phyloP scores from a whole-genome alignment of 441 rosid species.

The California macrophylla region DNA sequence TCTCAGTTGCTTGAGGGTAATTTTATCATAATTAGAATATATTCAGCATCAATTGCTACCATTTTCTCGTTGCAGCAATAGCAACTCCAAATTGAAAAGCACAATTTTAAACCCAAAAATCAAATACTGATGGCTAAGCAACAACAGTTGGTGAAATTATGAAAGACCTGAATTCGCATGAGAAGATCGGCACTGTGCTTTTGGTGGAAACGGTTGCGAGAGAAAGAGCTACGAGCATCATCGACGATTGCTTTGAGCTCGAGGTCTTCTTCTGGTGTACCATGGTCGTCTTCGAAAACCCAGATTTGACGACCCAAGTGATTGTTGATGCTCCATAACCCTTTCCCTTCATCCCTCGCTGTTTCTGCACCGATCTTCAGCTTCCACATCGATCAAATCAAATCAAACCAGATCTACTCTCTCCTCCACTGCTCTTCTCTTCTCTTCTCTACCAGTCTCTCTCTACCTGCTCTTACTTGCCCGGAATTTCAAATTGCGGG shows the following conservation, averaged over 20 bases:
- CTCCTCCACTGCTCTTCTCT: not conserved
- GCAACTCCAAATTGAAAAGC: too few relatives aligned
- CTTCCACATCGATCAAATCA: not conserved
- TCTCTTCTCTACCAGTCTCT: too few relatives aligned
- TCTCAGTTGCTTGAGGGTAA: not conserved
- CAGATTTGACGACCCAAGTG: slow-evolving; percentile 5
- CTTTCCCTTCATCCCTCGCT: not conserved
- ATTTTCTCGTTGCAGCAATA: too few relatives aligned
- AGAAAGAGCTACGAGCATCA: slow-evolving; percentile 39
- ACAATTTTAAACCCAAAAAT: too few relatives aligned
- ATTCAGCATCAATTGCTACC: too few relatives aligned
- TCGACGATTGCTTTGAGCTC: slow-evolving; percentile 22
- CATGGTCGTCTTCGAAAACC: not conserved
- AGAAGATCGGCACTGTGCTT: slow-evolving; percentile 72
- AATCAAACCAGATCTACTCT: too few relatives aligned
- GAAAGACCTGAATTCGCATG: slow-evolving; percentile 58
- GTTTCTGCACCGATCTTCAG: not conserved
- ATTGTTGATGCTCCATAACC: not conserved
- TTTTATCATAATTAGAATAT: too few relatives aligned
- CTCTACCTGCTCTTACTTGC: too few relatives aligned
- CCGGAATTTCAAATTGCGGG: too few relatives aligned
- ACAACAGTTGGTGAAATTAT: not conserved
- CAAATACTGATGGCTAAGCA: not conserved
- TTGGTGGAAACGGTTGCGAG: slow-evolving; percentile 34
- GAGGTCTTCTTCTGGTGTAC: not conserved